These are phyloP conservation scores for Teratosphaeria zuluensis DNA, from an alignment of 2,329 filamentous ascomycete species.

Conservation along the genomic window DNA sequence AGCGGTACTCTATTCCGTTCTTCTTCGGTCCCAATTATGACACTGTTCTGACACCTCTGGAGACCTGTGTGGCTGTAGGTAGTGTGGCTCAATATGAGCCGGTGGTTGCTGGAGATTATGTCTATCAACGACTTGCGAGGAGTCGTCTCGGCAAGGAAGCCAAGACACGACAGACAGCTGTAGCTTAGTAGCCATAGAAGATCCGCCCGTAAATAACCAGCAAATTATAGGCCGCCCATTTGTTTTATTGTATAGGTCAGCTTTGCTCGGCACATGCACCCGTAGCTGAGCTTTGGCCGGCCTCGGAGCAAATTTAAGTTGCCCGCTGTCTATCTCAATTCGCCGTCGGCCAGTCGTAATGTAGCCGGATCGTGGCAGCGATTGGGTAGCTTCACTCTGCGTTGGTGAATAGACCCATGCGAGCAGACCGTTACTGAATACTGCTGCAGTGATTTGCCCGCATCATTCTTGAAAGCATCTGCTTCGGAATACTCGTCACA, in stretches of 20 bases:
- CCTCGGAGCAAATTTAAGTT: neutral
- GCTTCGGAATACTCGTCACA: no score
- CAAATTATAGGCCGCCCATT: no score
- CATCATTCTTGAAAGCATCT: neutral
- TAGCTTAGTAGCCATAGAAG: no score
- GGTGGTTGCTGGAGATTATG: conserved; percentile 16
- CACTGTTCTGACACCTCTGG: conserved; percentile 10
- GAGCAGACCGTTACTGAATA: no score
- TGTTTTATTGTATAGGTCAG: no score
- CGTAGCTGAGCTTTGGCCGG: neutral
- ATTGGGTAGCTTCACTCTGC: neutral
- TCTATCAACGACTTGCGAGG: conserved; percentile 12
- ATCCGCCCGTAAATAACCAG: no score
- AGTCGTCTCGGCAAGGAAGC: conserved; percentile 10
- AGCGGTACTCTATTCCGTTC: conserved; percentile 38
- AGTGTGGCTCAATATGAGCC: conserved; percentile 11
- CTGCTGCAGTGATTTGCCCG: no score
- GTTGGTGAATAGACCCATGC: no score
- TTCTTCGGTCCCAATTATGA: conserved; percentile 38
- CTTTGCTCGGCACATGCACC: conserved; percentile 3
- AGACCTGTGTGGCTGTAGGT: conserved; percentile 10
- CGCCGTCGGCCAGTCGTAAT: neutral
- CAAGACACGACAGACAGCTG: no score
- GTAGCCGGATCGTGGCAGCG: neutral
- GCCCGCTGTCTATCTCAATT: neutral